phyloP scores from a whole-genome alignment of 192 early-diverging fungal species.

The Backusella macrospora region DNA sequence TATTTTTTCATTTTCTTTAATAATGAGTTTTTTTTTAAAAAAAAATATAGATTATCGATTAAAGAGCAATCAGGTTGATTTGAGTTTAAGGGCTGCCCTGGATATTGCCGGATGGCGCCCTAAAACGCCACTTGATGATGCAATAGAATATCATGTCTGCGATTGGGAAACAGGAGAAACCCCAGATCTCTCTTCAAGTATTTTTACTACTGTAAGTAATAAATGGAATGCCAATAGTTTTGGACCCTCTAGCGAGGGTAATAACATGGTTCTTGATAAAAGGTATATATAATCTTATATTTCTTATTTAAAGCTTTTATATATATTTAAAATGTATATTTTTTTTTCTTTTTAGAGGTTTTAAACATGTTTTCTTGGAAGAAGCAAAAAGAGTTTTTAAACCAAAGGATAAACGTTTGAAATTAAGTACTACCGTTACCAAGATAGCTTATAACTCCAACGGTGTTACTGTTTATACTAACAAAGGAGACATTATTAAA shows the following conservation, averaged over 20 bases:
- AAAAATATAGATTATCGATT: slow-evolving; percentile 27
- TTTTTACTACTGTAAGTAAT: slow-evolving; percentile 20
- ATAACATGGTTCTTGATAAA: slow-evolving; percentile 36
- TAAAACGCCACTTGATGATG: slow-evolving; percentile 26
- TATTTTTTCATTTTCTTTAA: neutral
- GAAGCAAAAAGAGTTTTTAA: slow-evolving; percentile 36
- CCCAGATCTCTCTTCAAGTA: slow-evolving; percentile 27
- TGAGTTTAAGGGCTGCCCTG: slow-evolving; percentile 34
- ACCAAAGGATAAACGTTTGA: slow-evolving; percentile 30
- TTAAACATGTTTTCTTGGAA: slow-evolving; percentile 35
- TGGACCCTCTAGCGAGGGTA: slow-evolving; percentile 32
- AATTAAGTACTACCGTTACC: slow-evolving; percentile 32
- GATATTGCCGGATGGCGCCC: slow-evolving; percentile 38
- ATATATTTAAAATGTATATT: no score
- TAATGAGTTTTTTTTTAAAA: neutral
- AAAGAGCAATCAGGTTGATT: slow-evolving; percentile 24
- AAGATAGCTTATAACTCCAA: slow-evolving; percentile 29
- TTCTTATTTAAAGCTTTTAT: no score
- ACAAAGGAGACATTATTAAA: slow-evolving; percentile 29
- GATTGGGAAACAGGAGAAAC: slow-evolving; percentile 40
- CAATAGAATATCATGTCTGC: slow-evolving; percentile 38
- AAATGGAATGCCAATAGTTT: slow-evolving; percentile 21
- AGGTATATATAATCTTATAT: neutral
- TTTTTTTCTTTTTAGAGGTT: slow-evolving; percentile 31
- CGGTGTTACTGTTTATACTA: slow-evolving; percentile 35